Evolutionary conservation across 2,329 filamentous ascomycete species (phyloP).

Genomic region (Boeremia exigua): DNA sequence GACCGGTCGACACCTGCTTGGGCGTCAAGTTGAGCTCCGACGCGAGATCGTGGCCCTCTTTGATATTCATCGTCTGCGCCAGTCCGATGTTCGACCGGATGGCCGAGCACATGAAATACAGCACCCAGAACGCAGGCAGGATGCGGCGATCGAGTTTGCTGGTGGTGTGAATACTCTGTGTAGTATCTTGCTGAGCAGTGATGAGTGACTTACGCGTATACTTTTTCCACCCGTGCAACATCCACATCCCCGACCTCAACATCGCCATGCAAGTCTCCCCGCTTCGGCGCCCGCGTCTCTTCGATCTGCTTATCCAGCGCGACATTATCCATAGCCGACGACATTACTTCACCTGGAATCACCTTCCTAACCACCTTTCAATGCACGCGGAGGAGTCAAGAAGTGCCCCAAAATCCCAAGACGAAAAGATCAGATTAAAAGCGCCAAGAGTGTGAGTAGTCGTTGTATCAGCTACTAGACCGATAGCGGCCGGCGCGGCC

Average conservation of each 20-base stretch:
- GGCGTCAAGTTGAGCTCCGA: slow-evolving; percentile 71
- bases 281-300: slow-evolving; percentile 26
- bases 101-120: slow-evolving; percentile 92
- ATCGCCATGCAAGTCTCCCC: slow-evolving; percentile 39
- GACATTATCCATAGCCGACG: slow-evolving; percentile 23
- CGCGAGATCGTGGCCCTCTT: slow-evolving; percentile 74
- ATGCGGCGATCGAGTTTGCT: slow-evolving; percentile 66
- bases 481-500: slow-evolving; percentile 23
- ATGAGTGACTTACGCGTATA: slow-evolving; percentile 43
- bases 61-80: slow-evolving; percentile 89
- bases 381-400: no score
- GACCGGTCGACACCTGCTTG: slow-evolving; percentile 80
- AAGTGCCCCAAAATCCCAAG: background rate
- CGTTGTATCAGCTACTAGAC: slow-evolving; percentile 24
- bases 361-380: no score
- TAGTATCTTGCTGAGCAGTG: background rate
- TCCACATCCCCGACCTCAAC: slow-evolving; percentile 42
- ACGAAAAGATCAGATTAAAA: slow-evolving; percentile 18
- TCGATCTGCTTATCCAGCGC: slow-evolving; percentile 27
- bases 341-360: slow-evolving; percentile 33
- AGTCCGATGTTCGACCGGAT: slow-evolving; percentile 92
- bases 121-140: slow-evolving; percentile 79
- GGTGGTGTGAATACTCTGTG: background rate
- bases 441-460: slow-evolving; percentile 12
- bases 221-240: slow-evolving; percentile 45